These are phyloP conservation scores for Melastoma malabathricum DNA, from an alignment of 345 rosid species.

Conservation along the genomic window DNA sequence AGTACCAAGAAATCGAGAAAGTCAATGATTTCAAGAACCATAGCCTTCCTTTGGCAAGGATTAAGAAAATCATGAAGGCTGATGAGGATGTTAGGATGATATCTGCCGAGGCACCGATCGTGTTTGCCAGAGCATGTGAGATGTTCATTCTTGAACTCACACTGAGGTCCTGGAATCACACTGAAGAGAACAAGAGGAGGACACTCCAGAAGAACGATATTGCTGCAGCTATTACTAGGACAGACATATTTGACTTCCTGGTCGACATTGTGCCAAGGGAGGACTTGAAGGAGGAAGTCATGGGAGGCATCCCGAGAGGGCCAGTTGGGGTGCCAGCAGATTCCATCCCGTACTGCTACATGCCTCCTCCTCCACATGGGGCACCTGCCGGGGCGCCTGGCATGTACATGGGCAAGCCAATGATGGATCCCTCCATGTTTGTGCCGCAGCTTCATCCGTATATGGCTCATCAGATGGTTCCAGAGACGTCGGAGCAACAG, in stretches of 20 bases:
- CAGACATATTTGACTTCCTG: constrained; percentile 85
- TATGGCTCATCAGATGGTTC: constrained; percentile 68
- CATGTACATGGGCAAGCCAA: constrained; percentile 77
- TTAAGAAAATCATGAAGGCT: constrained; percentile 98
- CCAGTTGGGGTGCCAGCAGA: constrained; percentile 52
- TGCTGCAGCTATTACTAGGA: constrained; percentile 88
- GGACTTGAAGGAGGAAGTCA: constrained; percentile 77
- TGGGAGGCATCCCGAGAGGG: constrained; percentile 51
- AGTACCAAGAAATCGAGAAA: constrained; percentile 68
- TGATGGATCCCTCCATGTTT: constrained; percentile 50
- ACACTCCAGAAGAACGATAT: constrained; percentile 92
- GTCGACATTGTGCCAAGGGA: constrained; percentile 93
- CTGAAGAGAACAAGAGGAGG: constrained; percentile 92
- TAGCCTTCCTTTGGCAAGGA: constrained; percentile 87
- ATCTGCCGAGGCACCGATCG: constrained; percentile 93
- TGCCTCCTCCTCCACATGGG: constrained; percentile 46
- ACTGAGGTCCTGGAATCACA: constrained; percentile 90
- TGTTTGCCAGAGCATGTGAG: constrained; percentile 95
- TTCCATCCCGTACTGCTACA: constrained; percentile 53
- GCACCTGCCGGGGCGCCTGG: constrained; percentile 61
- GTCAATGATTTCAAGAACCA: constrained; percentile 86
- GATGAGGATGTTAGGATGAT: constrained; percentile 98
- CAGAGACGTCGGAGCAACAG: constrained; percentile 60
- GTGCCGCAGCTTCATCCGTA: constrained; percentile 51
- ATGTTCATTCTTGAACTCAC: constrained; percentile 93